Conservation (phyloP, 2,329 filamentous ascomycete species). For the Mariannaea sp. region DNA sequence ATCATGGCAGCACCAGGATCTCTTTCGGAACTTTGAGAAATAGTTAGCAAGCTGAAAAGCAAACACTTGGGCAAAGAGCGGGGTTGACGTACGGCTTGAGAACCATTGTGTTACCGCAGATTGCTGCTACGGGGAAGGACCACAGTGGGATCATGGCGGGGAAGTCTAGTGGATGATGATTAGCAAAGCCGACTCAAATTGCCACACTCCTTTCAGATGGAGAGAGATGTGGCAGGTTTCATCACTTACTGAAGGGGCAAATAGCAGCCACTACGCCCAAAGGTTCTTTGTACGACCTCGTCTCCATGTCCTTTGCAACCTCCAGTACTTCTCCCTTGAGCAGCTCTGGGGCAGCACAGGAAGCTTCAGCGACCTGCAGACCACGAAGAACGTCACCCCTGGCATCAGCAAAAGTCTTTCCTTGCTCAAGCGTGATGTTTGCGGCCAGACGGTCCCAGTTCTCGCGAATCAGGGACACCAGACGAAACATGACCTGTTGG, state of each 20-base stretch:
- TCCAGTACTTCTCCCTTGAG: slow-evolving; percentile 77
- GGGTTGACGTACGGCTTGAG: slow-evolving; percentile 62
- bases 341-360: slow-evolving; percentile 74
- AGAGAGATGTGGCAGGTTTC: background rate
- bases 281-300: slow-evolving; percentile 74
- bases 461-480: slow-evolving; percentile 72
- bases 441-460: slow-evolving; percentile 78
- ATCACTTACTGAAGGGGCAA: slow-evolving; percentile 72
- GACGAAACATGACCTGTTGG: slow-evolving; percentile 80
- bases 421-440: slow-evolving; percentile 77
- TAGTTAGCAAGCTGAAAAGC: too few species aligned
- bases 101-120: slow-evolving; percentile 77
- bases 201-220: background rate
- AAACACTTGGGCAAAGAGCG: too few species aligned
- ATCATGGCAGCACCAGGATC: slow-evolving; percentile 81
- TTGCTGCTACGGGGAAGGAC: slow-evolving; percentile 79
- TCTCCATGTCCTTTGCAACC: slow-evolving; percentile 85
- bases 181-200: background rate
- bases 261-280: slow-evolving; percentile 78
- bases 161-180: slow-evolving; percentile 60
- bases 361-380: slow-evolving; percentile 76
- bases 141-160: slow-evolving; percentile 84
- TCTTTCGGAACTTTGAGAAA: slow-evolving; percentile 62
- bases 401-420: slow-evolving; percentile 78
- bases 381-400: slow-evolving; percentile 75